Evolutionary conservation across 2,329 filamentous ascomycete genomes (phyloP), one percentile per base, ranked within the genome.

Genomic region (Cadophora luteo-olivacea): DNA sequence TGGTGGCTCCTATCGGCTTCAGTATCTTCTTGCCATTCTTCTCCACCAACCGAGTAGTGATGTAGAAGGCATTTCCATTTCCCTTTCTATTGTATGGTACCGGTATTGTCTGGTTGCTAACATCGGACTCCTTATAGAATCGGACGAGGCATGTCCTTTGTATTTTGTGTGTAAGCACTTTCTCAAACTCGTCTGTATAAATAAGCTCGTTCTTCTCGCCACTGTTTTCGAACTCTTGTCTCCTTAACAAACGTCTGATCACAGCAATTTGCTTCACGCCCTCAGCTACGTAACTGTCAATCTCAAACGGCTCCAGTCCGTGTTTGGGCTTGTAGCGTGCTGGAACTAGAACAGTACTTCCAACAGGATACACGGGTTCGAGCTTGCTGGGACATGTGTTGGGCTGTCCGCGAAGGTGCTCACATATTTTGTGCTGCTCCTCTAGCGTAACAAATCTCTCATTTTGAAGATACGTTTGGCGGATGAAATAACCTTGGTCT

Each of bases 21-120:
- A 81, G 71, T n/a, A 73, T 79, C 2, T 38, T 5, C 14, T 70
- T 41, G 3, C 74, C 72, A 1, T 76, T 66, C 0, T 66, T 61
- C 32, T 76, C 54, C 0, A 78, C 60, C 32, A 82, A 75, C 41
- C 77, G 72, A 60, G 84, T 81, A 0, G 84, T 87, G 11, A 93
- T 84, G 68, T 84, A 92, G 75, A 91, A 95, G 19, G 85, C 84
- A 69, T 91, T 87, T 0, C 89, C 91, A 0, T 84, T 85, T 0
- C 92, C 92, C 24, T 85, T 80, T 0, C 87, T 82, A 71, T 88
- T 81, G 76, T 94, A 96, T 0, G 91, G 91, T 0, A 83, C 79
- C 0, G 87, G 84, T 3, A 94, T 82, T 0, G 74, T 67, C 2
- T 78, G 65, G 9, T 61, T 63, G 6, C 6, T 22, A 8, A 74